phyloP scores from a whole-genome alignment of 495 filamentous ascomycete genomes.

The Penicillium roqueforti region DNA sequence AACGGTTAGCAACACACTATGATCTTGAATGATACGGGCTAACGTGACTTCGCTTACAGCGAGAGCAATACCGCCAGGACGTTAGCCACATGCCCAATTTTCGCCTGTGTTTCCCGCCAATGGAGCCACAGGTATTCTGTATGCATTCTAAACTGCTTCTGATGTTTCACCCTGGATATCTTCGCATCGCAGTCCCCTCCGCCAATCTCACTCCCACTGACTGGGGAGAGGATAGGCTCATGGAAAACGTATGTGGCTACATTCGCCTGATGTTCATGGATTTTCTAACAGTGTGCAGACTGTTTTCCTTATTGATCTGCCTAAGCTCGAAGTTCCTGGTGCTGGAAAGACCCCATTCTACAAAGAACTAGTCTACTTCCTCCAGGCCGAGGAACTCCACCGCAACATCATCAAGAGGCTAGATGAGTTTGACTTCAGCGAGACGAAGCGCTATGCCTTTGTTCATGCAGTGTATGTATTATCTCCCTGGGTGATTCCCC shows the following conservation, averaged over 20 bases:
- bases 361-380: slow-evolving; percentile 65
- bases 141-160: slow-evolving; percentile 94
- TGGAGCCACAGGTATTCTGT: slow-evolving; percentile 57
- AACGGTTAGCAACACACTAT: slow-evolving; percentile 35
- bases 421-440: slow-evolving; percentile 68
- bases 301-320: slow-evolving; percentile 82
- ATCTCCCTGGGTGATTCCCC: background rate
- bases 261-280: background rate
- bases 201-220: slow-evolving; percentile 78
- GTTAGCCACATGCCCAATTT: slow-evolving; percentile 51
- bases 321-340: slow-evolving; percentile 40
- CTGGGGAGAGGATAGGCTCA: slow-evolving; percentile 74
- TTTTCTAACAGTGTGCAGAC: slow-evolving; percentile 38
- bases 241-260: slow-evolving; percentile 64
- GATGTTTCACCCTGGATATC: slow-evolving; percentile 62
- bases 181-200: slow-evolving; percentile 74
- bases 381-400: slow-evolving; percentile 62
- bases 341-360: slow-evolving; percentile 51
- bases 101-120: slow-evolving; percentile 74
- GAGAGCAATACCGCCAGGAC: slow-evolving; percentile 41
- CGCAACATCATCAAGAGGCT: slow-evolving; percentile 55
- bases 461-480: slow-evolving; percentile 64
- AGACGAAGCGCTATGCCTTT: slow-evolving; percentile 66
- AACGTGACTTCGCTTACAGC: slow-evolving; percentile 13
- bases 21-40: background rate